phyloP scores from a whole-genome alignment of 2,329 filamentous ascomycete species.

The Hymenoscyphus fraxineus region DNA sequence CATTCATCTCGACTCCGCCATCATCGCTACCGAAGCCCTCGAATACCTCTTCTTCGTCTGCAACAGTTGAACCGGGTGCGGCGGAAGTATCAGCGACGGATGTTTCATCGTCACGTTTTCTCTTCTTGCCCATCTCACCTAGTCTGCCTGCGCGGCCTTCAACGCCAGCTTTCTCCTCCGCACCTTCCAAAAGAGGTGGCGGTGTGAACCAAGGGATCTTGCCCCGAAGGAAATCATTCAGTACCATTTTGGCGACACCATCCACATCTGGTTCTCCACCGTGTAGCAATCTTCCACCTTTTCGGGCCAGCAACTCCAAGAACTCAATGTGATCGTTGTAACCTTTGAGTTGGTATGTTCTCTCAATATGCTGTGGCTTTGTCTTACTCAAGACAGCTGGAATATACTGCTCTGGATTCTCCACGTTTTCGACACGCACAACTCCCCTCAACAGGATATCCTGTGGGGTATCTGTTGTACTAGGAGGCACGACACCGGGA shows the following conservation, averaged over 20 bases:
- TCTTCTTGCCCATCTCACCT: slow-evolving; percentile 84
- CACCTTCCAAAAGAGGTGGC: slow-evolving; percentile 58
- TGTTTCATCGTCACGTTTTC: slow-evolving; percentile 55
- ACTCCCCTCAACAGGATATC: slow-evolving; percentile 89
- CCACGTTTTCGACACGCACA: slow-evolving; percentile 91
- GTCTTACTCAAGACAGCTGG: slow-evolving; percentile 74
- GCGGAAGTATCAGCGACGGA: slow-evolving; percentile 41
- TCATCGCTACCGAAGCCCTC: slow-evolving; percentile 47
- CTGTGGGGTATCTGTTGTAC: slow-evolving; percentile 74
- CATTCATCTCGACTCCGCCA: slow-evolving; percentile 29
- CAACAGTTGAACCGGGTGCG: slow-evolving; percentile 34
- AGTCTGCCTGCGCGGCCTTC: slow-evolving; percentile 72
- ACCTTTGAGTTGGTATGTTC: slow-evolving; percentile 84
- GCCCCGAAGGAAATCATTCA: slow-evolving; percentile 93
- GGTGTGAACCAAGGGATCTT: slow-evolving; percentile 96
- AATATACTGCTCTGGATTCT: slow-evolving; percentile 95
- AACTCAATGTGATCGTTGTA: slow-evolving; percentile 78
- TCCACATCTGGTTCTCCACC: slow-evolving; percentile 95
- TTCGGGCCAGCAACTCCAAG: slow-evolving; percentile 80
- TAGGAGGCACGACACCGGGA: slow-evolving; percentile 91
- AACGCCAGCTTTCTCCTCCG: slow-evolving; percentile 48
- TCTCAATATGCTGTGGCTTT: slow-evolving; percentile 82
- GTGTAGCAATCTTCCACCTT: slow-evolving; percentile 79
- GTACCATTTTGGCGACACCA: slow-evolving; percentile 91
- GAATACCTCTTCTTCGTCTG: slow-evolving; percentile 37